Percentiles rank a stretch among this genome's conserved stretches.
These are phyloP conservation scores for Escovopsis weberi DNA, from an alignment of 2,329 filamentous ascomycete genomes.

Conservation along the genomic window DNA sequence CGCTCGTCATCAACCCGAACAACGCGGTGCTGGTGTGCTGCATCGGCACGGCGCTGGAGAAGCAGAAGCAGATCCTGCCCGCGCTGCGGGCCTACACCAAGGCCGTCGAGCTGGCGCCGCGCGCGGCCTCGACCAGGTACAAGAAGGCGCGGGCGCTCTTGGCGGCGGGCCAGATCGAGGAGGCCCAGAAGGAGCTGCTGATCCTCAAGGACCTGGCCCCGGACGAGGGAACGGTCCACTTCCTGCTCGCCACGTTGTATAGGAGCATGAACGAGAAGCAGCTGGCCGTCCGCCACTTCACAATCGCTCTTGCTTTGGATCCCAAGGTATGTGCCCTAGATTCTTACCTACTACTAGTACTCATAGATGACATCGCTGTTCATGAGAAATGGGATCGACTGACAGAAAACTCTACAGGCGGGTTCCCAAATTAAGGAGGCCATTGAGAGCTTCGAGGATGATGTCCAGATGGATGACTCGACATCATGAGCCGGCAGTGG, in stretches of 20 bases:
- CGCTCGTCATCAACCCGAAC: slow-evolving; percentile 78
- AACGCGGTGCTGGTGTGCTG: slow-evolving; percentile 88
- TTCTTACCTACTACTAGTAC: no score
- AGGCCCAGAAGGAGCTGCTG: slow-evolving; percentile 69
- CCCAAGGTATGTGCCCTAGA: slow-evolving; percentile 54
- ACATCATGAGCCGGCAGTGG: slow-evolving; percentile 17
- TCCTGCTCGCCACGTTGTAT: slow-evolving; percentile 76
- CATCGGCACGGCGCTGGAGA: slow-evolving; percentile 80
- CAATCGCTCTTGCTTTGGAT: slow-evolving; percentile 86
- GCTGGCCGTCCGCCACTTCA: slow-evolving; percentile 83
- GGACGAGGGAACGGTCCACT: slow-evolving; percentile 92
- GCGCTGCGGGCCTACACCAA: slow-evolving; percentile 71
- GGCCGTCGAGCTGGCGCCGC: slow-evolving; percentile 69
- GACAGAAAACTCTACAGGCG: slow-evolving; percentile 40
- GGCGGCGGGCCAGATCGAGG: slow-evolving; percentile 53
- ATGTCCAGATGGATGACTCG: slow-evolving; percentile 54
- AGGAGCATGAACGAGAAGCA: slow-evolving; percentile 58
- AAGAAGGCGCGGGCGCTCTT: slow-evolving; percentile 84
- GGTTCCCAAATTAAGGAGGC: slow-evolving; percentile 91
- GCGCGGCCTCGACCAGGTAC: slow-evolving; percentile 72
- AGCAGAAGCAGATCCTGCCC: slow-evolving; percentile 64
- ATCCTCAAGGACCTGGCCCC: slow-evolving; percentile 84
- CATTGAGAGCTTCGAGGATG: slow-evolving; percentile 81
- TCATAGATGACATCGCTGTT: not conserved
- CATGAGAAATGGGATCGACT: not conserved